These are phyloP conservation scores for Vigna trinervia DNA, from an alignment of 306 rosid species.

Conservation along the genomic window DNA sequence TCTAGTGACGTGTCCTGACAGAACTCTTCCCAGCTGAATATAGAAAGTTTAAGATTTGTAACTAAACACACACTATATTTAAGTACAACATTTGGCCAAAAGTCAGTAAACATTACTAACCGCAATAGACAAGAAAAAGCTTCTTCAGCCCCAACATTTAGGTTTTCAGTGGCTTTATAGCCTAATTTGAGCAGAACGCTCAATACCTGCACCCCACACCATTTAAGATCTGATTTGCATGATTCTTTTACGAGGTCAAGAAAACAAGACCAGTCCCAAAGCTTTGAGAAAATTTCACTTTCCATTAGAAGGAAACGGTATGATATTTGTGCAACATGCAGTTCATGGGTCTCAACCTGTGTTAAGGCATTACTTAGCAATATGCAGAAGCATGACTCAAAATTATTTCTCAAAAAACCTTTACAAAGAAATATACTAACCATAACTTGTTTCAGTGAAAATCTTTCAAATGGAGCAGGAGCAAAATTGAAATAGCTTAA, in stretches of 20 bases:
- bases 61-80: conserved; percentile 27
- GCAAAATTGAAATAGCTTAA: conserved; percentile 44
- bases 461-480: conserved; percentile 83
- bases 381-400: conserved; percentile 6
- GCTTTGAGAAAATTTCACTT: conserved; percentile 63
- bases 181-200: conserved; percentile 63
- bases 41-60: conserved; percentile 40
- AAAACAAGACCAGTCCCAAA: conserved; percentile 89
- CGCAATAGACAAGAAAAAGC: conserved; percentile 66
- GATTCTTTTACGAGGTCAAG: conserved; percentile 54
- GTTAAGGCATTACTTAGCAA: neutral
- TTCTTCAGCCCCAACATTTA: conserved; percentile 57
- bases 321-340: conserved; percentile 64
- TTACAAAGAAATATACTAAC: conserved; percentile 47
- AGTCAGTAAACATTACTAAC: conserved; percentile 54
- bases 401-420: conserved; percentile 7
- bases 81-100: conserved; percentile 24
- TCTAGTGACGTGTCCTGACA: conserved; percentile 78
- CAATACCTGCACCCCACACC: conserved; percentile 72
- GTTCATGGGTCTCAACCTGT: conserved; percentile 52
- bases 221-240: conserved; percentile 54
- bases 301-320: conserved; percentile 71
- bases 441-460: conserved; percentile 51
- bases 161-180: conserved; percentile 52
- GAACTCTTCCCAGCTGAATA: conserved; percentile 86